Evolutionary conservation across 768 basidiomycete genomes (phyloP), one percentile per base, ranked within the genome.

Genomic region (Amanita subjunquillea): DNA sequence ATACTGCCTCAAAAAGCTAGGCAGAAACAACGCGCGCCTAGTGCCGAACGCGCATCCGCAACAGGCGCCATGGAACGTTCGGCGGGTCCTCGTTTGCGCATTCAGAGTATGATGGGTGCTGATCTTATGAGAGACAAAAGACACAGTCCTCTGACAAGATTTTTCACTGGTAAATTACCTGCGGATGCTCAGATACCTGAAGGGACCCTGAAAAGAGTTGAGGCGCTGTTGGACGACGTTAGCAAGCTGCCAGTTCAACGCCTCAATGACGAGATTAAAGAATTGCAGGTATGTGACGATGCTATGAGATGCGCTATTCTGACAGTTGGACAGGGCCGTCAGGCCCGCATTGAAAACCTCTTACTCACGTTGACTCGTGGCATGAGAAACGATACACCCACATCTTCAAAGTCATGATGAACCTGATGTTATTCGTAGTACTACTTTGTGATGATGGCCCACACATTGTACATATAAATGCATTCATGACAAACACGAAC

Each of bases 221-320:
- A 90, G 63, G 64, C 67, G 22, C 60, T 87, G 53, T 60, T 89
- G 54, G 83, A 87, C 43, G 79, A 81, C 47, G 74, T 85, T 42
- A 73, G 74, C 29, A 73, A 77, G 40, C 57, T 87, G 56, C 87
- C 88, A 6, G 77, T 88, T 17, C 73, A 77, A 34, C 75, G 67
- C 56, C 67, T 92, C 36, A 84, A 79, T 65, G 83, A 85, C 2
- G 87, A 91, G 64, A 85, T 92, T 78, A 87, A 82, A 62, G 89
- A 91, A 62, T 65, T 91, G 27, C 85, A 87, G 75, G 86, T 85
- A 42, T 45, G 73, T 65, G 40, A 48, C 15, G 22, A 36, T 48
- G 49, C 27, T n/a, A 30, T n/a, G 46, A 45, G 13, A 43, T 44
- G 23, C 50, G 54, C 22, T 53, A 37, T 42, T 38, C 40, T 39